A percentile compares a stretch with the other conserved stretches of the same genome.
phyloP scores from a whole-genome alignment of 106 monocot species.

The Dactylorhiza incarnata region DNA sequence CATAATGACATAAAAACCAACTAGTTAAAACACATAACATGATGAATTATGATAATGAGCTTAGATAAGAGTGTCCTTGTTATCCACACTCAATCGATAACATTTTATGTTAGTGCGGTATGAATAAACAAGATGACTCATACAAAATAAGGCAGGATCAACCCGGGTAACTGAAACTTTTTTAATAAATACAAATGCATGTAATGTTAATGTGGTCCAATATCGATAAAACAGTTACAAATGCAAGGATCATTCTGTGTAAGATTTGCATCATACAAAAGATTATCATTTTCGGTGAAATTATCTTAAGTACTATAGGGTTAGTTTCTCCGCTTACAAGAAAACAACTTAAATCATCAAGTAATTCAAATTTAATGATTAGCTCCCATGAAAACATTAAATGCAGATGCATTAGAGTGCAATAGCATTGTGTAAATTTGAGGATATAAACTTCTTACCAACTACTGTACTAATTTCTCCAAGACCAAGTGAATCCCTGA shows the following conservation, averaged over 20 bases:
- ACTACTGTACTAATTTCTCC: slow-evolving; percentile 69
- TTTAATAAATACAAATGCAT: too few relatives aligned
- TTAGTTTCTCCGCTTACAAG: background rate
- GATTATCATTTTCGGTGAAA: slow-evolving; percentile 1
- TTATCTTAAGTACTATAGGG: background rate
- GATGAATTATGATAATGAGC: too few relatives aligned
- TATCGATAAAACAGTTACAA: too few relatives aligned
- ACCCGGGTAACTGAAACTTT: too few relatives aligned
- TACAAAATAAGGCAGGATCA: too few relatives aligned
- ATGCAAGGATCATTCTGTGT: background rate
- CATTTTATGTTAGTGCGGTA: too few relatives aligned
- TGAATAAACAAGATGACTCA: too few relatives aligned
- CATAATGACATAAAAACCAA: too few relatives aligned
- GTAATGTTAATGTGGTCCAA: too few relatives aligned
- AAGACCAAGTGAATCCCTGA: slow-evolving; percentile 66
- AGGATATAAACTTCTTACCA: slow-evolving; percentile 18
- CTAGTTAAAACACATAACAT: too few relatives aligned
- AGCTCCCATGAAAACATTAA: background rate
- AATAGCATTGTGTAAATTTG: background rate
- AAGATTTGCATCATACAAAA: background rate
- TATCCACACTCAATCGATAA: too few relatives aligned
- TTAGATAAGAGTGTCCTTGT: too few relatives aligned
- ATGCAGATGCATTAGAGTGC: background rate
- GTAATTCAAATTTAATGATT: background rate
- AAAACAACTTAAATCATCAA: background rate